These are phyloP conservation scores for Spathaspora jeffriesii DNA, from an alignment of 1,139 yeast genomes.

Conservation along the genomic window DNA sequence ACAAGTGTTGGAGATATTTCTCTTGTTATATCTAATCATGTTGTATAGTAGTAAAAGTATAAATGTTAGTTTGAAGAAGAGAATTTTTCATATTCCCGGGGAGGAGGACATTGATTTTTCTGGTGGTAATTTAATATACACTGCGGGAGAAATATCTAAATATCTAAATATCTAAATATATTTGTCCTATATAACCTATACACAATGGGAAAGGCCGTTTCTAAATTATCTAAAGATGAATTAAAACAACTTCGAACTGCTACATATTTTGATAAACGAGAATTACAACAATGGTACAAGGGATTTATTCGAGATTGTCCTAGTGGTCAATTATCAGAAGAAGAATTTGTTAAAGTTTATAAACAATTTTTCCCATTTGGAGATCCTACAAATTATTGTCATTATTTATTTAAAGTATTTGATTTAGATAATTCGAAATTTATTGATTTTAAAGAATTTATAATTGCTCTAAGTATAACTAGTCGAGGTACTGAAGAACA, in stretches of 20 bases:
- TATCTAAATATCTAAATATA: background rate
- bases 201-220: constrained; percentile 91
- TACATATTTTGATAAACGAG: constrained; percentile 91
- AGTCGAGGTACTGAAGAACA: constrained; percentile 89
- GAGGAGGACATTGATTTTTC: background rate
- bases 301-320: constrained; percentile 96
- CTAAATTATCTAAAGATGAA: constrained; percentile 91
- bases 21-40: constrained; percentile 6
- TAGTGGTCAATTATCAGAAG: constrained; percentile 80
- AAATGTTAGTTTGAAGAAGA: background rate
- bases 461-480: constrained; percentile 83
- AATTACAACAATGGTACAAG: constrained; percentile 97
- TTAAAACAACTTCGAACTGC: constrained; percentile 78
- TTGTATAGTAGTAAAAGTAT: background rate
- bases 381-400: constrained; percentile 90
- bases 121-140: background rate
- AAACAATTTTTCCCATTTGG: constrained; percentile 99
- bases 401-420: constrained; percentile 83
- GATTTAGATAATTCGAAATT: constrained; percentile 81
- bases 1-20: constrained; percentile 13
- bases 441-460: constrained; percentile 92
- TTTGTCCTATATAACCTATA: background rate
- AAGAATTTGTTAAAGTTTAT: constrained; percentile 89
- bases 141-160: background rate
- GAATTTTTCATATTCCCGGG: background rate